These are phyloP conservation scores for Peronospora farinosa DNA, from an alignment of 352 stramenopile species.

Conservation along the genomic window DNA sequence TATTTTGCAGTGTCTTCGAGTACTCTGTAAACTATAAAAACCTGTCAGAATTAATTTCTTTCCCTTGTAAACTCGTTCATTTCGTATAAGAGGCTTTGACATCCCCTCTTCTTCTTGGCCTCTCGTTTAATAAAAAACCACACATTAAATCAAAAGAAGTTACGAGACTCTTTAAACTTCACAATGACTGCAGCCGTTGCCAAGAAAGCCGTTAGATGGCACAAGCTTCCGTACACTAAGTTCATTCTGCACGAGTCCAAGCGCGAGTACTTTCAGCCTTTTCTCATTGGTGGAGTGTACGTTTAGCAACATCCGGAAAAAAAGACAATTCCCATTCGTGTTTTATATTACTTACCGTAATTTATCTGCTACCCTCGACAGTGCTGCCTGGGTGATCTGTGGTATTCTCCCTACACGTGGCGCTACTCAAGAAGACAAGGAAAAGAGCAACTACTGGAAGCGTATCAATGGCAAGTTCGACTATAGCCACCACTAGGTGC, in stretches of 20 bases:
- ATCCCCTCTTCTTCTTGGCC: too few species aligned
- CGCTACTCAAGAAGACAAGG: conserved; percentile 75
- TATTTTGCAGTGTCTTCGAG: too few species aligned
- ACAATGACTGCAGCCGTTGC: conserved; percentile 43
- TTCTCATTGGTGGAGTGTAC: conserved; percentile 72
- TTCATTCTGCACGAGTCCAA: conserved; percentile 74
- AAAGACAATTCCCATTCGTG: too few species aligned
- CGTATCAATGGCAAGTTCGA: conserved; percentile 79
- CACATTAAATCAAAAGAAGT: too few species aligned
- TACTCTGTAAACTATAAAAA: too few species aligned
- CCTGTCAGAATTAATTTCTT: too few species aligned
- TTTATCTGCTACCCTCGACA: conserved; percentile 8
- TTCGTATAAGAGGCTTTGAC: too few species aligned
- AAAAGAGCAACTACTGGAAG: conserved; percentile 85
- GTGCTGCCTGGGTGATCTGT: conserved; percentile 74
- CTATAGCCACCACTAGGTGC: conserved; percentile 66
- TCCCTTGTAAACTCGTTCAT: too few species aligned
- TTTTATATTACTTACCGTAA: too few species aligned
- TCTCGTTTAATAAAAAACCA: too few species aligned
- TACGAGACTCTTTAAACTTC: background rate
- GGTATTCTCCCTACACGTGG: conserved; percentile 72
- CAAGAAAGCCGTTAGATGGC: conserved; percentile 74
- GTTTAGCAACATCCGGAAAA: conserved; percentile 11
- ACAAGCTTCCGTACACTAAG: conserved; percentile 71
- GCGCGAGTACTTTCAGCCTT: conserved; percentile 78